Evolutionary conservation across 2,329 filamentous ascomycete species (phyloP).

Genomic region (Harringtonia lauricola): DNA sequence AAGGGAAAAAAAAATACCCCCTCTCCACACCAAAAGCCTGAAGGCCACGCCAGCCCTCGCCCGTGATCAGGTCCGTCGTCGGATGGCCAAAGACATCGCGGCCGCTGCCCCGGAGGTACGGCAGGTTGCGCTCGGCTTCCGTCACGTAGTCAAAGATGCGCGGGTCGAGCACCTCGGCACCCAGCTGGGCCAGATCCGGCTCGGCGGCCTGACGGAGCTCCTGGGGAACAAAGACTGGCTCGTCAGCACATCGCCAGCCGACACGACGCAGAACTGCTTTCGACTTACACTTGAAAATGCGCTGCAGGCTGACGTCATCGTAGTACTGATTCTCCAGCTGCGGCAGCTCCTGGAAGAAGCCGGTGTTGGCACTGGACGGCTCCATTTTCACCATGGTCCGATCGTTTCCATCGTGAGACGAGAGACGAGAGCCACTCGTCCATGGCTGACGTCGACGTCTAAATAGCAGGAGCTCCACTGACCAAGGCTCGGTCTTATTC

Average conservation of each 20-base stretch:
- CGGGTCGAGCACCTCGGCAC: constrained; percentile 39
- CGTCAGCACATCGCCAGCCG: background rate
- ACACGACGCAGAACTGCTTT: background rate
- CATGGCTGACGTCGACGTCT: too few species aligned
- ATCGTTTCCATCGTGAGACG: too few species aligned
- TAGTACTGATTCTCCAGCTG: constrained; percentile 44
- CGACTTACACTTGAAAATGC: constrained; percentile 37
- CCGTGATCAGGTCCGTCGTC: constrained; percentile 48
- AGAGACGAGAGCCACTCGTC: too few species aligned
- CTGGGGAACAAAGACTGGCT: constrained; percentile 36
- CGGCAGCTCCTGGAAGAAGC: constrained; percentile 45
- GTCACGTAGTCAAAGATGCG: constrained; percentile 45
- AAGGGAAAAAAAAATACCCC: constrained; percentile 23
- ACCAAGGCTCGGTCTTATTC: too few species aligned
- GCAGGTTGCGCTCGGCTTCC: constrained; percentile 55
- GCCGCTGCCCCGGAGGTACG: constrained; percentile 44
- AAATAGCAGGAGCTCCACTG: too few species aligned
- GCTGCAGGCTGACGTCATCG: constrained; percentile 40
- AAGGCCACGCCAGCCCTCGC: constrained; percentile 54
- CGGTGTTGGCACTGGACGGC: constrained; percentile 31
- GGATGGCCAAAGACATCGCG: constrained; percentile 52
- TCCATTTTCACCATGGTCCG: constrained; percentile 22
- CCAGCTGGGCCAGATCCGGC: constrained; percentile 35
- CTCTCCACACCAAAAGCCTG: constrained; percentile 47
- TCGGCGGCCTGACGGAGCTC: constrained; percentile 26